These are phyloP conservation scores for Apiotrichum sp. DNA, from an alignment of 1,284 basidiomycete species.

Conservation along the genomic window DNA sequence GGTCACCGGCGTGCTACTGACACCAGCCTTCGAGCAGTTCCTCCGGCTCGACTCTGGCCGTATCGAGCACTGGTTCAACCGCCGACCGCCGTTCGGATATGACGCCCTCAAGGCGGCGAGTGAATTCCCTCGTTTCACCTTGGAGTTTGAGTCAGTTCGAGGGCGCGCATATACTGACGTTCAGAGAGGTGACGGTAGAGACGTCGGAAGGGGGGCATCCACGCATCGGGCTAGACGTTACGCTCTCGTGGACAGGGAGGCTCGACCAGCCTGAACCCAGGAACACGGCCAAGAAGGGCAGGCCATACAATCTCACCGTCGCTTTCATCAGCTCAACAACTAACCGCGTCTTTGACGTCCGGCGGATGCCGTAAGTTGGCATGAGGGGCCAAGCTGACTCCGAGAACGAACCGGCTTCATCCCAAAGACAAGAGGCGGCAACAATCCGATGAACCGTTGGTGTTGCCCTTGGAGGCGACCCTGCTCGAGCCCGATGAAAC, in stretches of 20 bases:
- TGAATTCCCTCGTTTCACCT: constrained; percentile 20
- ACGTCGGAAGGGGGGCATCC: constrained; percentile 12
- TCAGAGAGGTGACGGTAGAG: background rate
- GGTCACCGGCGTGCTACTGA: background rate
- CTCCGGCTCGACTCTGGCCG: constrained; percentile 13
- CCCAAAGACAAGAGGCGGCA: no score
- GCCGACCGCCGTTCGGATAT: constrained; percentile 21
- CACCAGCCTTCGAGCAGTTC: constrained; percentile 24
- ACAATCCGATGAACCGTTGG: no score
- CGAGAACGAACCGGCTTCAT: no score
- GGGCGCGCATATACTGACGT: background rate
- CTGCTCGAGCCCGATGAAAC: constrained; percentile 18
- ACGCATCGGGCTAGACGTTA: constrained; percentile 4
- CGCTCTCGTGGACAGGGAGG: constrained; percentile 1
- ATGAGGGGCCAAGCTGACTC: no score
- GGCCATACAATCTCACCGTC: constrained; percentile 14
- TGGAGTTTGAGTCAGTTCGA: constrained; percentile 15
- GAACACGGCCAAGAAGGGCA: constrained; percentile 1
- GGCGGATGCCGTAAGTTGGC: constrained; percentile 5
- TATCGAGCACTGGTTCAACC: constrained; percentile 26
- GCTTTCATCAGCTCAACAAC: constrained; percentile 17
- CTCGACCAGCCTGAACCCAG: constrained; percentile 1
- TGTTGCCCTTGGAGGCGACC: background rate
- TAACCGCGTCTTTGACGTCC: constrained; percentile 15
- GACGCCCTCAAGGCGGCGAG: constrained; percentile 16